phyloP scores from a whole-genome alignment of 1,284 basidiomycete genomes.

The Irpex sp. region DNA sequence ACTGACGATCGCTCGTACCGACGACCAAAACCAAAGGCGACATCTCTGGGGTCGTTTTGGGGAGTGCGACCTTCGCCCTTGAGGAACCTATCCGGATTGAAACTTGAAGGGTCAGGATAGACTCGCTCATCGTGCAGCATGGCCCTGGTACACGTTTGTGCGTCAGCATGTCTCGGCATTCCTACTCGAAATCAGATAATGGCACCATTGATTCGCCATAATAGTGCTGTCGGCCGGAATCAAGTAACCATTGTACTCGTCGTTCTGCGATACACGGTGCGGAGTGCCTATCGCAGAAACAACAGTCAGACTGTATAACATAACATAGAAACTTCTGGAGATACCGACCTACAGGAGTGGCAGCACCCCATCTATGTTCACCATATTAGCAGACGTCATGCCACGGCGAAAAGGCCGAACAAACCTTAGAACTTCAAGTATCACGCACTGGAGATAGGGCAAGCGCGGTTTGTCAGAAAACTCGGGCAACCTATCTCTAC shows the following conservation, averaged over 20 bases:
- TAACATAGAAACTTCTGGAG: neutral
- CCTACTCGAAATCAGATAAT: neutral
- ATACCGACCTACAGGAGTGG: neutral
- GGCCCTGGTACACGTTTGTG: neutral
- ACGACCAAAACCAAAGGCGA: conserved; percentile 13
- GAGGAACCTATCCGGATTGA: conserved; percentile 1
- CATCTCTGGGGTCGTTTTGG: neutral
- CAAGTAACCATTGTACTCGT: conserved; percentile 16
- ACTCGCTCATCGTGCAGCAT: neutral
- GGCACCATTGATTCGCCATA: conserved; percentile 15
- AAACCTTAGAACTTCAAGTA: conserved; percentile 27
- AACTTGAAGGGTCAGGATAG: neutral
- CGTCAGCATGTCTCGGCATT: neutral
- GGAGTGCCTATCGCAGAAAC: conserved; percentile 11
- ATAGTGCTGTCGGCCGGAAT: conserved; percentile 23
- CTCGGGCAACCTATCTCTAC: conserved; percentile 26
- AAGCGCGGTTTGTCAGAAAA: conserved; percentile 27
- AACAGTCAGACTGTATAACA: too few species aligned
- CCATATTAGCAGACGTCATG: neutral
- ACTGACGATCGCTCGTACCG: neutral
- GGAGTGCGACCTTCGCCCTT: neutral
- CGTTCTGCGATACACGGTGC: conserved; percentile 15
- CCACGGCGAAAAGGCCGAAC: neutral
- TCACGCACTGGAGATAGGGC: conserved; percentile 30
- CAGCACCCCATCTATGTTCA: neutral